Evolutionary conservation across 2,329 filamentous ascomycete genomes (phyloP).

Genomic region (Exophiala calicioides): DNA sequence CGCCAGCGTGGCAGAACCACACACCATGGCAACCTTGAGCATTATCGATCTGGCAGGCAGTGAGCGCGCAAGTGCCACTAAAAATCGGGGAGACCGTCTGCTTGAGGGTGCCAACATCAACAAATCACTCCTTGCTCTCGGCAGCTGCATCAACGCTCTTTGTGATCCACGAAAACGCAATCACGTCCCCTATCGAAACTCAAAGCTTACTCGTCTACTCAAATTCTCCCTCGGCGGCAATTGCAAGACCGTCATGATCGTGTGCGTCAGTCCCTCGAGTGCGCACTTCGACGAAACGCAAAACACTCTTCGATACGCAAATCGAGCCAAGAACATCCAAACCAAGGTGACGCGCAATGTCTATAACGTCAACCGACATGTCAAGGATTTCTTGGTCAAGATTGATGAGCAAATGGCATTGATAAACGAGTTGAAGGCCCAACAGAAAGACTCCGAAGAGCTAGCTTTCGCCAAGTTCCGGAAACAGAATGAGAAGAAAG

Average conservation of each 20-base stretch:
- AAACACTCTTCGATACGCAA: slow-evolving; percentile 95
- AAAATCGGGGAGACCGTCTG: slow-evolving; percentile 88
- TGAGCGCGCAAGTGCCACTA: slow-evolving; percentile 92
- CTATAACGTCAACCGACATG: slow-evolving; percentile 97
- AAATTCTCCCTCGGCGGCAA: slow-evolving; percentile 98
- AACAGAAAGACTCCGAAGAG: slow-evolving; percentile 85
- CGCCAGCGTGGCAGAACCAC: slow-evolving; percentile 86
- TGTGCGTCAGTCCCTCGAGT: slow-evolving; percentile 94
- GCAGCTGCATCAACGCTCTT: slow-evolving; percentile 96
- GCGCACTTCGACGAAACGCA: slow-evolving; percentile 98
- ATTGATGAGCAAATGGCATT: slow-evolving; percentile 98
- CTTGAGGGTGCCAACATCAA: slow-evolving; percentile 98
- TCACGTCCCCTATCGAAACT: slow-evolving; percentile 96
- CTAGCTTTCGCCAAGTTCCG: slow-evolving; percentile 84
- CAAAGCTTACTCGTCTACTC: slow-evolving; percentile 88
- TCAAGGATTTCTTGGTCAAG: slow-evolving; percentile 98
- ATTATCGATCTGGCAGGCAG: slow-evolving; percentile 98
- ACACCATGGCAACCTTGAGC: slow-evolving; percentile 96
- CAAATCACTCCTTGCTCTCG: slow-evolving; percentile 90
- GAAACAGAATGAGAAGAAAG: slow-evolving; percentile 85
- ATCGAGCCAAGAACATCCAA: slow-evolving; percentile 98
- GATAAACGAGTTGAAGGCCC: slow-evolving; percentile 91
- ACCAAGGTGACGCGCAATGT: slow-evolving; percentile 99
- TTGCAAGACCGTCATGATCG: slow-evolving; percentile 99
- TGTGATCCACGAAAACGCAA: slow-evolving; percentile 90